Evolutionary conservation across 352 stramenopile genomes (phyloP), one percentile per base, ranked within the genome.

Genomic region (Pelagophyceae sp.): DNA sequence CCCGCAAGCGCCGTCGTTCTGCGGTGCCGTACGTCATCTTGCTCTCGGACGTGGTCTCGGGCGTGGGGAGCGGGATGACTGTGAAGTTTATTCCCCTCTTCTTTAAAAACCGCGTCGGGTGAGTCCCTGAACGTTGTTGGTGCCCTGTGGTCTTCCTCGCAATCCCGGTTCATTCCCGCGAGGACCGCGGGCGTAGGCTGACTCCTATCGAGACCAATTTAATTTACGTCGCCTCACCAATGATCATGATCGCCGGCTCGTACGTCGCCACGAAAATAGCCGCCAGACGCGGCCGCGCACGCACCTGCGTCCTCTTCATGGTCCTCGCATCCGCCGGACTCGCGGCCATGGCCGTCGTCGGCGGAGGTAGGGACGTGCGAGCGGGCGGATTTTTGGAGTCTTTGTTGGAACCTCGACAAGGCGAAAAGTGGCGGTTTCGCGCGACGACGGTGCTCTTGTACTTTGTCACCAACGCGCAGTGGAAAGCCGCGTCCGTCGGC

Each of bases 61-160:
- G 78, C 29, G 29, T 83, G 15, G 80, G 80, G 19, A 77, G 51
- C 40, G 80, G 80, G 2, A 83, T 83, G 80, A 83, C 72, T 3
- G 76, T 83, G 32, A 83, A 83, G 69, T 83, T 82, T 32, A 79
- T 83, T 37, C 80, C 80, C 2, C 70, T 83, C 31, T 83, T 82
- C 50, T 83, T 83, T 75, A 80, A 80, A 25, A 77, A 75, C 23
- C 38, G 33, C 25, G 45, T 78, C 29, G 51, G 11, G n/a, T n/a
- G n/a, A n/a, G n/a, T n/a, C n/a, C n/a, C n/a, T n/a, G n/a, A n/a
- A n/a, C n/a, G n/a, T n/a, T n/a, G n/a, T n/a, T n/a, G n/a, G n/a
- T n/a, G n/a, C n/a, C n/a, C n/a, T n/a, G n/a, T n/a, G n/a, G n/a
- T n/a, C n/a, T n/a, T n/a, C n/a, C n/a, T n/a, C n/a, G n/a, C n/a